phyloP scores from a whole-genome alignment of 2,329 filamentous ascomycete species.

The Curvularia sp. region DNA sequence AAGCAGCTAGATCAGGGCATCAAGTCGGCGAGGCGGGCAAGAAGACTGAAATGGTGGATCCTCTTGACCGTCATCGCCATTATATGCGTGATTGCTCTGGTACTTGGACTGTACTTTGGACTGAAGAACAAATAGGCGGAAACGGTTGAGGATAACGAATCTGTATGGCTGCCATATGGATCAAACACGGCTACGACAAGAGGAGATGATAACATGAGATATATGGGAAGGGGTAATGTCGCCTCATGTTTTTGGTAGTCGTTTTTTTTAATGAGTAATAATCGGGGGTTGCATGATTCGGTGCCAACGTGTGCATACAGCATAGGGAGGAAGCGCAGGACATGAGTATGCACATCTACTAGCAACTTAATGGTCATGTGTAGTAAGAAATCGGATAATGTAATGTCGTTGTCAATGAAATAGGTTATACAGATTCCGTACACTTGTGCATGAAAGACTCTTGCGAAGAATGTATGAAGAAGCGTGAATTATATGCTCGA shows the following conservation, averaged over 20 bases:
- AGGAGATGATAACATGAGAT: not conserved
- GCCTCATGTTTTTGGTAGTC: not conserved
- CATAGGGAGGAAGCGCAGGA: not conserved
- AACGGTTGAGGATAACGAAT: not conserved
- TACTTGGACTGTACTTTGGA: conserved; percentile 59
- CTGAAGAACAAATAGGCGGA: conserved; percentile 28
- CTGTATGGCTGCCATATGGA: conserved; percentile 3
- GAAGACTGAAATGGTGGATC: conserved; percentile 85
- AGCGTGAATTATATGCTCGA: not conserved
- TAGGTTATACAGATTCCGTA: not conserved
- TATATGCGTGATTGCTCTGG: conserved; percentile 58
- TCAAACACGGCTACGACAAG: not conserved
- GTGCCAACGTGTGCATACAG: not conserved
- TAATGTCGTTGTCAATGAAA: not conserved
- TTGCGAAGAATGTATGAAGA: not conserved
- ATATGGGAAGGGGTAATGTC: not conserved
- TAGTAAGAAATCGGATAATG: not conserved
- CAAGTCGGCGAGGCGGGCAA: conserved; percentile 68
- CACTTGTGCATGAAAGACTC: not conserved
- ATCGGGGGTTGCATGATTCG: conserved; percentile 5
- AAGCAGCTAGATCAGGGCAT: conserved; percentile 73
- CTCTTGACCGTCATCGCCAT: conserved; percentile 64
- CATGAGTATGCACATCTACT: no score
- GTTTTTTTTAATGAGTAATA: conserved; percentile 7
- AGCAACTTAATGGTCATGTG: not conserved